These are phyloP conservation scores for Tylopilus felleus DNA, from an alignment of 768 basidiomycete genomes.

Conservation along the genomic window DNA sequence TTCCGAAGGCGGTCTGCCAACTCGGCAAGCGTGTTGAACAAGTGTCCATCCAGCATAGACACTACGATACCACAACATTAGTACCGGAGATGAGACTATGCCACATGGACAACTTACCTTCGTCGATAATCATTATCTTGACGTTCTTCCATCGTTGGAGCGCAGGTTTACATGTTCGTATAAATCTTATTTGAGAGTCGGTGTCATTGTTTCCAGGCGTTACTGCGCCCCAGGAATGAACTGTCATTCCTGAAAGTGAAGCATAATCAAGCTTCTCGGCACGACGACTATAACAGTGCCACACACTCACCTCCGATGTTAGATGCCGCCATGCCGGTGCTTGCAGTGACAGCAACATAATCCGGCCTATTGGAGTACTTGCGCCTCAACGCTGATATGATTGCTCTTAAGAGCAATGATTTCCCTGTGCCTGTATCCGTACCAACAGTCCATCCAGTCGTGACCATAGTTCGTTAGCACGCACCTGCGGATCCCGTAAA, in stretches of 20 bases:
- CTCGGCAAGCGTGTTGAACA: conserved; percentile 57
- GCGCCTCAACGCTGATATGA: conserved; percentile 48
- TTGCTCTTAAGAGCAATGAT: conserved; percentile 54
- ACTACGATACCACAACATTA: conserved; percentile 34
- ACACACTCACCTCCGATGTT: conserved; percentile 42
- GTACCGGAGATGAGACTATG: not conserved
- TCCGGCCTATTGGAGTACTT: conserved; percentile 33
- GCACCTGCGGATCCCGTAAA: conserved; percentile 69
- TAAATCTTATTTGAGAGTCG: conserved; percentile 46
- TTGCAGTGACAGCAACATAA: conserved; percentile 44
- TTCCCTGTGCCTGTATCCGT: conserved; percentile 55
- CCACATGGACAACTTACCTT: conserved; percentile 39
- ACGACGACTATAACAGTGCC: not conserved
- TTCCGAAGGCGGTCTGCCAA: conserved; percentile 52
- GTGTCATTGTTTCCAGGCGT: conserved; percentile 43
- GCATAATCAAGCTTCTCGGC: not conserved
- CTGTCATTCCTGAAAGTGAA: conserved; percentile 45
- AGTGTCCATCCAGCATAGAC: conserved; percentile 65
- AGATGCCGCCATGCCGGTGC: conserved; percentile 44
- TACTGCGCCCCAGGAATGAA: conserved; percentile 61
- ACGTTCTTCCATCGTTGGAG: conserved; percentile 54
- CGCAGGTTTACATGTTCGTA: conserved; percentile 53
- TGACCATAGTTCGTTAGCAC: conserved; percentile 8
- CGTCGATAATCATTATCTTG: conserved; percentile 62
- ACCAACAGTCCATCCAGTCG: not conserved